Base-by-base conservation (phyloP, 1,284 basidiomycete species). In the Singerocomus inundabilis region DNA sequence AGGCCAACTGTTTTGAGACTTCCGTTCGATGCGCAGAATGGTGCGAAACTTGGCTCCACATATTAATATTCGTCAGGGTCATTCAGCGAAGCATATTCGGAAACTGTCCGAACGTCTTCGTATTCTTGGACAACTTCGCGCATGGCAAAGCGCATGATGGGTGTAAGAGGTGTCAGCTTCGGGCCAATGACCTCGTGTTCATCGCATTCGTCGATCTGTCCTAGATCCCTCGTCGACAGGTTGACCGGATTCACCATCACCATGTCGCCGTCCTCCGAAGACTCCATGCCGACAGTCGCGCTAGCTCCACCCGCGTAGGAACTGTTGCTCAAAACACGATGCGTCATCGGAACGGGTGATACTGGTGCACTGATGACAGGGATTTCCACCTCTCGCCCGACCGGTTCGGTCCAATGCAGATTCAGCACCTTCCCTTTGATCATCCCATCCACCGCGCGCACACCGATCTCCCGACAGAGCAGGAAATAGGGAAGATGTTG, bases 81-180 rank as follows among this genome's bases (percentile, higher is more conserved):
- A 18, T 80, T 79, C 44, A 87, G 68, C 12, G 84, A 86, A 13
- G 82, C 82, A 58, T 88, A 88, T 54, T 88, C 85, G 15, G 84
- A 86, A 30, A 81, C 75, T n/a, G 82, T 82, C 59, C 78, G 77
- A 54, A 78, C 78, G 57, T 87, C 84, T 56, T 87, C 82, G 56
- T 89, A 89, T 68, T 91, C 89, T 60, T 80, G 76, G 21, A 91
- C 78, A 12, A 91, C 88, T 61, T 85, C 81, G 43, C 79, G 72
- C 87, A 91, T 91, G 40, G 89, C 88, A 64, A 73, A 87, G 25
- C 82, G 72, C 80, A 91, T 85, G 51, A 91, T 85, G 1, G 88
- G 88, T 4, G 88, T 86, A 18, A 79, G 77, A 9, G 88, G 84
- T 26, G 87, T 73, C 48, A 91, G 62, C 64, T 83, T 84, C 10